phyloP scores from a whole-genome alignment of 805 yeast species.

The Clavispora fructus region DNA sequence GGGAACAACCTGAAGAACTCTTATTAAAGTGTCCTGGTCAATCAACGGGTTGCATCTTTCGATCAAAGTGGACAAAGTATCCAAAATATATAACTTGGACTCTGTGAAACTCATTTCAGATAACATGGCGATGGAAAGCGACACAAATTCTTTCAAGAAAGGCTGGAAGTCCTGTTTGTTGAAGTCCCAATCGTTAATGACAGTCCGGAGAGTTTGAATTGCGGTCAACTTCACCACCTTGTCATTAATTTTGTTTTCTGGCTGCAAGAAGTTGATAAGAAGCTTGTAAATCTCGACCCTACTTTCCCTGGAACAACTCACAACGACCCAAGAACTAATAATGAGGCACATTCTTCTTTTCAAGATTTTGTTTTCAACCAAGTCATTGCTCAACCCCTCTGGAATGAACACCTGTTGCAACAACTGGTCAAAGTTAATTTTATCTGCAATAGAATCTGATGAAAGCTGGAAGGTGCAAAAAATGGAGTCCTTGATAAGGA shows the following conservation, averaged over 20 bases:
- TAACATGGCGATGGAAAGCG: conserved; percentile 46
- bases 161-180: conserved; percentile 63
- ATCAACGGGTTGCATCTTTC: conserved; percentile 63
- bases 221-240: conserved; percentile 77
- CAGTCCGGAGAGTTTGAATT: conserved; percentile 58
- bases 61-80: conserved; percentile 59
- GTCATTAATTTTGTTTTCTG: conserved; percentile 50
- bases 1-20: conserved; percentile 57
- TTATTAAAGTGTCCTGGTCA: conserved; percentile 44
- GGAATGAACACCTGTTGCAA: conserved; percentile 64
- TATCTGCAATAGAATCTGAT: conserved; percentile 56
- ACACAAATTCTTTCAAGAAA: conserved; percentile 49
- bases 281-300: conserved; percentile 56
- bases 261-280: conserved; percentile 44
- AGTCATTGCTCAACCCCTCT: conserved; percentile 46
- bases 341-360: conserved; percentile 74
- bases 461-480: conserved; percentile 81
- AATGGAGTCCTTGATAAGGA: conserved; percentile 71
- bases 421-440: conserved; percentile 64
- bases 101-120: conserved; percentile 56
- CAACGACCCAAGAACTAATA: conserved; percentile 74
- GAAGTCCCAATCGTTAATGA: conserved; percentile 86
- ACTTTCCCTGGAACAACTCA: conserved; percentile 57
- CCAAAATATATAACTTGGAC: conserved; percentile 67
- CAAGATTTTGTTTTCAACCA: conserved; percentile 50